phyloP scores from a whole-genome alignment of 768 basidiomycete genomes.

The Cantharellus anzutake region DNA sequence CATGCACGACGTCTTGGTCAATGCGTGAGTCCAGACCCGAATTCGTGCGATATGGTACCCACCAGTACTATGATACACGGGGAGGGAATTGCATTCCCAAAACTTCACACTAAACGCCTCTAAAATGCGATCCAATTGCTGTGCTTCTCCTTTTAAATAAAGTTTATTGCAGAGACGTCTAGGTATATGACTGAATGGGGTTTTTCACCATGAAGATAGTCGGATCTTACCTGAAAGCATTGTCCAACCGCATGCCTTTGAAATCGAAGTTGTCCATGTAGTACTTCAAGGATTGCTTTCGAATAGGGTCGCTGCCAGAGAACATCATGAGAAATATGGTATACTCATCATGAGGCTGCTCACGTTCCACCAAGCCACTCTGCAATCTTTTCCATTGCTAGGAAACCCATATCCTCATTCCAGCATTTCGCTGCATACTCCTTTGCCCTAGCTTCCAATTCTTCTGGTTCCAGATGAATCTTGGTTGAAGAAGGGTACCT shows the following conservation, averaged over 20 bases:
- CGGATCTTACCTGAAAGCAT: slow-evolving; percentile 57
- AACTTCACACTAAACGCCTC: slow-evolving; percentile 81
- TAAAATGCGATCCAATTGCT: slow-evolving; percentile 92
- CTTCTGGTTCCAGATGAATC: slow-evolving; percentile 15
- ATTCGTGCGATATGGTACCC: slow-evolving; percentile 16
- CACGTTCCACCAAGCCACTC: slow-evolving; percentile 90
- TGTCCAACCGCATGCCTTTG: slow-evolving; percentile 56
- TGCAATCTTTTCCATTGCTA: slow-evolving; percentile 81
- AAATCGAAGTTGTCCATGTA: slow-evolving; percentile 91
- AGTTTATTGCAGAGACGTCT: slow-evolving; percentile 83
- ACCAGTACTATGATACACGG: slow-evolving; percentile 75
- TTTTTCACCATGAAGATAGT: not conserved
- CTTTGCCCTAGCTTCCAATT: slow-evolving; percentile 44
- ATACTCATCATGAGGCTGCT: slow-evolving; percentile 20
- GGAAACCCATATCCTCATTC: slow-evolving; percentile 68
- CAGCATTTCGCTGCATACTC: slow-evolving; percentile 64
- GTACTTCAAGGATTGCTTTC: slow-evolving; percentile 50
- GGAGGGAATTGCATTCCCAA: slow-evolving; percentile 74
- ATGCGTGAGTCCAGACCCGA: slow-evolving; percentile 3
- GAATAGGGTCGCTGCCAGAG: slow-evolving; percentile 45
- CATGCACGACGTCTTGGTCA: slow-evolving; percentile 70
- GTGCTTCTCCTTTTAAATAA: slow-evolving; percentile 88
- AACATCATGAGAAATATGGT: slow-evolving; percentile 2
- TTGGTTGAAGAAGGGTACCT: not conserved
- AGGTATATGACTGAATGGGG: not conserved